Conservation (phyloP, 352 stramenopile species). For the Pythium rishiriense region DNA sequence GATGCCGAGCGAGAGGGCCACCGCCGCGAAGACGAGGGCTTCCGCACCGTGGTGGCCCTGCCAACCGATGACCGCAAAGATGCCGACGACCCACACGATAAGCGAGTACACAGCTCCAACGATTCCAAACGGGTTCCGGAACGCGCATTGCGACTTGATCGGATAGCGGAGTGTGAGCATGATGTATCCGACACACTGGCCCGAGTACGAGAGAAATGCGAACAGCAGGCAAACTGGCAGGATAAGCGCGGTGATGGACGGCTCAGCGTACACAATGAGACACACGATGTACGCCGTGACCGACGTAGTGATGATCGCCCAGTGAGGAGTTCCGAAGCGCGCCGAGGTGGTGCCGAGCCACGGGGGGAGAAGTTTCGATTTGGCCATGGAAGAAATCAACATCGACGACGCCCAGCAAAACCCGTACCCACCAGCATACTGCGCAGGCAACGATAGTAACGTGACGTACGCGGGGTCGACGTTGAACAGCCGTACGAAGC, state of each 20-base stretch:
- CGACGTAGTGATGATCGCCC: conserved; percentile 8
- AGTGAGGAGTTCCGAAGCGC: conserved; percentile 17
- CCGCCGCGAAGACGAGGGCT: conserved; percentile 4
- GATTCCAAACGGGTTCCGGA: conserved; percentile 30
- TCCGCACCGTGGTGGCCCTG: conserved; percentile 21
- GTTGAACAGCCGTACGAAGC: conserved; percentile 17
- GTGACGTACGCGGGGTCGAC: conserved; percentile 11
- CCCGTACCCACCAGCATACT: conserved; percentile 11
- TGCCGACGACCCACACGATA: conserved; percentile 25
- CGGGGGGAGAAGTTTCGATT: conserved; percentile 11
- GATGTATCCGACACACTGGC: conserved; percentile 32
- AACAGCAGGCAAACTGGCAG: conserved; percentile 28
- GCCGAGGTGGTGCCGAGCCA: conserved; percentile 11
- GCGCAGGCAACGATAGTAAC: conserved; percentile 18
- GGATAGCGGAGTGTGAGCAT: conserved; percentile 19
- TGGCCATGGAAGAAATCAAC: conserved; percentile 3
- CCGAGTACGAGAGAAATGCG: conserved; percentile 29
- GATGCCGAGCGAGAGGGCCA: not conserved
- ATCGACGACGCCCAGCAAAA: conserved; percentile 9
- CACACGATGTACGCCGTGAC: conserved; percentile 18
- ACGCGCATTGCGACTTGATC: conserved; percentile 11
- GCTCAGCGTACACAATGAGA: conserved; percentile 17
- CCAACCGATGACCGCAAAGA: conserved; percentile 24
- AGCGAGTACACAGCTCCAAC: conserved; percentile 24
- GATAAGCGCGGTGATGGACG: conserved; percentile 4